Base-by-base conservation (phyloP, 306 rosid species). In the Vigna hirtella region DNA sequence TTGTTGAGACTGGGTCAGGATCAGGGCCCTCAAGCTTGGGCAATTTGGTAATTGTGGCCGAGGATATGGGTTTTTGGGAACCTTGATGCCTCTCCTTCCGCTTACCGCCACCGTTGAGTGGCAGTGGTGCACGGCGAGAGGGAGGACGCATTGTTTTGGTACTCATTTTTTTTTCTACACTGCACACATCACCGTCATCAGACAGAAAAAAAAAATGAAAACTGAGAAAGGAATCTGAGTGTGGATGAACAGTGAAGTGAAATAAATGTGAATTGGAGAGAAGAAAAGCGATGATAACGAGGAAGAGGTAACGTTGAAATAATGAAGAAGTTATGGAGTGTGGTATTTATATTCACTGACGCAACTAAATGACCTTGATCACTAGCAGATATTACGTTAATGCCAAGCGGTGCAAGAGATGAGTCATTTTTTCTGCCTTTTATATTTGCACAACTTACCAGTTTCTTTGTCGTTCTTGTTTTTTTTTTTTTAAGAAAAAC, bases 141-240 rank as follows among this genome's bases (percentile, higher is more conserved):
- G 94, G 97, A 13, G 86, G 88, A 84, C 96, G 96, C 91, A 93
- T 85, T 84, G 92, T 86, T 90, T 93, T 90, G 76, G 93, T 90
- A 69, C 72, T 90, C 50, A 45, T 45, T 3, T 45, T 45, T 45
- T 12, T 0, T 12, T 45, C 16, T 45, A 45, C 50, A 45, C 16
- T 45, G 79, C 86, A 83, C 77, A 90, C 92, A 84, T 87, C 84
- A 84, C 82, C 83, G n/a, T 45, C 57, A 30, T 14, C 1, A 2
- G 47, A 48, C 10, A 48, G 4, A 49, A 49, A 10, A 32, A 32
- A 56, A 18, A 1, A 16, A 17, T 11, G 0, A 28, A 6, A 15
- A 28, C 4, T 1, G 3, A 58, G 5, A 12, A 24, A 58, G 48
- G 80, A 78, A 72, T 66, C 68, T 57, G 66, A 34, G 26, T 45